phyloP scores from a whole-genome alignment of 1,284 basidiomycete species.

The Trametes versicolor region DNA sequence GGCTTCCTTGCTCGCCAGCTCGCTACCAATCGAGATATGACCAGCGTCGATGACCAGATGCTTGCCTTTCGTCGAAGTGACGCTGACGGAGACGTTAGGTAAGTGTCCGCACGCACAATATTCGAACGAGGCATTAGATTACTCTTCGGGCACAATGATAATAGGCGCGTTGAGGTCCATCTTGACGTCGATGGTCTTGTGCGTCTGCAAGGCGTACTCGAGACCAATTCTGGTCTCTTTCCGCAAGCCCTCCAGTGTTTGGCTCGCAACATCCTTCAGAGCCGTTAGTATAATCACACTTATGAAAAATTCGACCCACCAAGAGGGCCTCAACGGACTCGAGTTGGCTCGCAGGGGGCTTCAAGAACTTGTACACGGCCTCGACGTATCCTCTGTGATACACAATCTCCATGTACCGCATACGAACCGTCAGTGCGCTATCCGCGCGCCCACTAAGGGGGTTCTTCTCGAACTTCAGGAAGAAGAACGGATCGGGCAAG shows the following conservation, averaged over 20 bases:
- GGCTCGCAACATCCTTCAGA: conserved; percentile 86
- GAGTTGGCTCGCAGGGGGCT: conserved; percentile 93
- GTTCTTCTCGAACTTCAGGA: conserved; percentile 91
- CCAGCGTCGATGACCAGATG: conserved; percentile 97
- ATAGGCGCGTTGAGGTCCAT: conserved; percentile 98
- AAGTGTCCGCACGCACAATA: conserved; percentile 5
- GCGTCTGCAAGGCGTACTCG: conserved; percentile 92
- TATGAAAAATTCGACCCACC: conserved; percentile 53
- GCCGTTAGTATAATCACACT: conserved; percentile 11
- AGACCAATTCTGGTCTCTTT: conserved; percentile 96
- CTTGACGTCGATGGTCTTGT: conserved; percentile 96
- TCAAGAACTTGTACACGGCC: conserved; percentile 93
- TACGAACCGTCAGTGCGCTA: conserved; percentile 88
- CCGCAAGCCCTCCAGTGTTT: conserved; percentile 94
- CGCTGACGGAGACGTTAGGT: conserved; percentile 51
- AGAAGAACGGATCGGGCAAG: conserved; percentile 87
- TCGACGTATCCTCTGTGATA: conserved; percentile 97
- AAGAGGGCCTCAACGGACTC: conserved; percentile 94
- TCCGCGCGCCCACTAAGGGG: conserved; percentile 95
- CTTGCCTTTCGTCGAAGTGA: conserved; percentile 82
- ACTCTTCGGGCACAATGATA: conserved; percentile 97
- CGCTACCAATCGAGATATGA: conserved; percentile 93
- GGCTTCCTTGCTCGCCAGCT: conserved; percentile 87
- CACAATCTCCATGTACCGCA: conserved; percentile 98
- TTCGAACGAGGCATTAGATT: conserved; percentile 37